Evolutionary conservation across 2,329 filamentous ascomycete genomes (phyloP).

Genomic region (Zalaria sp.): DNA sequence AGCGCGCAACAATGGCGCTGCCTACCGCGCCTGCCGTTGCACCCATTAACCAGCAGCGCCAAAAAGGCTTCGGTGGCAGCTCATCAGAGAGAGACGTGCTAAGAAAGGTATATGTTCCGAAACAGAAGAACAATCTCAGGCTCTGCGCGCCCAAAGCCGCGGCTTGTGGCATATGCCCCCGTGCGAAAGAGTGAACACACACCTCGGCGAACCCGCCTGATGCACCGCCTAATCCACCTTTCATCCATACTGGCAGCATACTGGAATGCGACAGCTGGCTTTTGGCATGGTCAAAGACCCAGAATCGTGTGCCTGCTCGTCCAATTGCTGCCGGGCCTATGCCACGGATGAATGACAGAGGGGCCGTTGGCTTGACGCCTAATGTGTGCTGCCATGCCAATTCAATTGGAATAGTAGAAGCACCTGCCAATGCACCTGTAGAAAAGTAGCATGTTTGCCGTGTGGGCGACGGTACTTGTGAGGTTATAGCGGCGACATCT

Average conservation of each 20-base stretch:
- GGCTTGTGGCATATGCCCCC: conserved; percentile 1
- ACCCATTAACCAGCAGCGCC: conserved; percentile 7
- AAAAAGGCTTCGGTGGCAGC: conserved; percentile 5
- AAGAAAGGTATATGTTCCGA: conserved; percentile 7
- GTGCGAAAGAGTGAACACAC: conserved; percentile 4
- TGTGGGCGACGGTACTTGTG: conserved; percentile 2
- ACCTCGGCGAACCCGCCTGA: conserved; percentile 8
- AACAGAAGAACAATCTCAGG: conserved; percentile 7
- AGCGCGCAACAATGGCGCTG: conserved; percentile 5
- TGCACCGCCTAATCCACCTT: conserved; percentile 7
- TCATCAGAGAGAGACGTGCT: conserved; percentile 4
- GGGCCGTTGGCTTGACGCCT: neutral
- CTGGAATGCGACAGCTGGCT: conserved; percentile 1
- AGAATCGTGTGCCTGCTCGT: conserved; percentile 7
- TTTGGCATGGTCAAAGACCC: conserved; percentile 6
- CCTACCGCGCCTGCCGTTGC: conserved; percentile 6
- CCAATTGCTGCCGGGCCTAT: conserved; percentile 1
- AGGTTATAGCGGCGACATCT: neutral
- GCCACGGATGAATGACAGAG: neutral
- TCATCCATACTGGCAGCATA: neutral
- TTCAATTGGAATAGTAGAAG: conserved; percentile 7
- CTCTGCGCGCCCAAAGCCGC: conserved; percentile 2
- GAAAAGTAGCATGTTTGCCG: conserved; percentile 7
- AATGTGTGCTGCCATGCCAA: neutral
- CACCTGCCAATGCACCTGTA: conserved; percentile 7